Conservation (phyloP, 768 basidiomycete species). For the Russula sp. region DNA sequence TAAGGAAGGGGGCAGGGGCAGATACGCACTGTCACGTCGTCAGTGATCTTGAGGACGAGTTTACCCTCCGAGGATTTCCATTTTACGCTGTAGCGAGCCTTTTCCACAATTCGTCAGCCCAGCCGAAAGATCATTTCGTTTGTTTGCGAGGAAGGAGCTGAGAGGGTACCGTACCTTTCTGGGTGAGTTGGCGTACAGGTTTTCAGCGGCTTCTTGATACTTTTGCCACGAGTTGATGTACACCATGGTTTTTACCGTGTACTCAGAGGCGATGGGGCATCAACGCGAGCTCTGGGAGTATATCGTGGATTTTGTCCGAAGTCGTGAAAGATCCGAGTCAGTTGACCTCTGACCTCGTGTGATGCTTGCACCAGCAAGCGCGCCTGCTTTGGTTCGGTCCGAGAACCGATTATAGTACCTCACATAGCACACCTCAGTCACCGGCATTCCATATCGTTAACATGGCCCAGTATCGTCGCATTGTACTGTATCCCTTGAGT, state of each 20-base stretch:
- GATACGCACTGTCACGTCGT: slow-evolving; percentile 74
- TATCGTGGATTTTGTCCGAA: not conserved
- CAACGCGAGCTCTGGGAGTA: slow-evolving; percentile 12
- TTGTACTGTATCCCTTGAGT: too few species aligned
- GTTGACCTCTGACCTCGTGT: not conserved
- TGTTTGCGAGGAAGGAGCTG: not conserved
- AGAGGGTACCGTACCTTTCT: slow-evolving; percentile 49
- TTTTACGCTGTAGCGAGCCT: slow-evolving; percentile 92
- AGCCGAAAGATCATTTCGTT: not conserved
- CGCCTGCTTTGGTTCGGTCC: not conserved
- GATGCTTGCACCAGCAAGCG: not conserved
- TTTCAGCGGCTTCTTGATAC: slow-evolving; percentile 86
- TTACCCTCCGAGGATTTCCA: slow-evolving; percentile 84
- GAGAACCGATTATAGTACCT: too few species aligned
- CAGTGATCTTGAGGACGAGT: slow-evolving; percentile 91
- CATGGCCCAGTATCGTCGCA: too few species aligned
- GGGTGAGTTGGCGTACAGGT: slow-evolving; percentile 76
- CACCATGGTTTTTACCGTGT: slow-evolving; percentile 58
- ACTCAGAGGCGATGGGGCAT: slow-evolving; percentile 19
- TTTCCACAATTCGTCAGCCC: slow-evolving; percentile 12
- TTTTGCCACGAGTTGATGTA: slow-evolving; percentile 90
- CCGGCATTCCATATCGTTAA: too few species aligned
- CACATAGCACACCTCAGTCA: too few species aligned
- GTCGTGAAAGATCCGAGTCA: not conserved
- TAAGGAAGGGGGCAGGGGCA: not conserved